Evolutionary conservation across 371 early-diverging fungal genomes (phyloP), one percentile per base, ranked within the genome.

Genomic region (Sporodiniella umbellata): DNA sequence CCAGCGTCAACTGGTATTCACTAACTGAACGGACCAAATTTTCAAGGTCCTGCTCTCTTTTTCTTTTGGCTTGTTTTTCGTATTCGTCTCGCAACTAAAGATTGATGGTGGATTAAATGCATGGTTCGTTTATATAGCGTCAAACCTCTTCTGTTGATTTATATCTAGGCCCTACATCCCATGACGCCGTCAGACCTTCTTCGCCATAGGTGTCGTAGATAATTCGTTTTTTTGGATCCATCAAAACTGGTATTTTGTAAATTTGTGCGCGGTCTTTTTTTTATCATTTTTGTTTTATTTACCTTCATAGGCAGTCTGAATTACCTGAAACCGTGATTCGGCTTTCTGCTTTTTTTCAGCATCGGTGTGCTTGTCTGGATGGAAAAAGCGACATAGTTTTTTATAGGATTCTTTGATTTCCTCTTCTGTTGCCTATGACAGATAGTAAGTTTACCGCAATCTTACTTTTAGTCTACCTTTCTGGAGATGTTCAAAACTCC

Each of bases 161-260:
- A 42, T 83, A 72, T 40, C 81, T 76, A 22, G 79, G 81, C 17
- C 92, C 89, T 4, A 96, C 72, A 25, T 91, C 93, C 88, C 85
- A 87, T 43, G 70, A 76, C 21, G 81, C 79, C 22, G 70, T 75
- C 11, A 95, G 56, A 11, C 93, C 98, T 52, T 92, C 84, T 51
- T 86, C 89, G 10, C 98, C 98, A 48, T 94, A 94, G 18, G 79
- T 81, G 65, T 99, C 98, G 64, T 99, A 99, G 25, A 92, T 84
- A 8, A 85, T 81, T 42, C 98, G 82, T 48, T 83, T 83, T 17
- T 78, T 79, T 3, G 88, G 81, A 68, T 97, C 87, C 35, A 80
- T 82, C 40, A 98, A 68, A 2, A 95, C 94, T 92, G 52, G 19
- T 17, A 0, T 7, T 38, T 8, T 30, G 11, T n/a, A 15, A 18